phyloP scores from a whole-genome alignment of 106 monocot species.

The Vanilla planifolia region DNA sequence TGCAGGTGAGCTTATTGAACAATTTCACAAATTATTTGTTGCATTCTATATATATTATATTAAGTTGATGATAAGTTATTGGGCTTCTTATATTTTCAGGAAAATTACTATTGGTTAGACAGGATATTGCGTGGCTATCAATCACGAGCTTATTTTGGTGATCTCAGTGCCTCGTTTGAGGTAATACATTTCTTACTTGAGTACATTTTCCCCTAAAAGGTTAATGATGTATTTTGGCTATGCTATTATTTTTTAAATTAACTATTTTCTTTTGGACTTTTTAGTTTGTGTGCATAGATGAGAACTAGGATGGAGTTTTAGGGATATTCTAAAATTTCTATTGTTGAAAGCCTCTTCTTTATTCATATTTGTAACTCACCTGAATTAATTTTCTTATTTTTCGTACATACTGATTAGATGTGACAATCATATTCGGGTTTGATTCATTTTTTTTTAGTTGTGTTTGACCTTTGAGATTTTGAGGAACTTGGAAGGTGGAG shows the following conservation, averaged over 20 bases:
- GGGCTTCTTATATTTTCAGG: slow-evolving; percentile 41
- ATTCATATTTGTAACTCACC: no score
- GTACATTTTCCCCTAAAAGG: neutral
- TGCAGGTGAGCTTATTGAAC: slow-evolving; percentile 48
- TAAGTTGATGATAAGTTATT: neutral
- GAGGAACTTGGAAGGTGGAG: no score
- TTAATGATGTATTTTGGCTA: neutral
- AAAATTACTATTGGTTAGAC: slow-evolving; percentile 98
- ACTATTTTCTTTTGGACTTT: no score
- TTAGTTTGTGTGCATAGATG: no score
- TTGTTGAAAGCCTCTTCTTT: no score
- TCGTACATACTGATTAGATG: no score
- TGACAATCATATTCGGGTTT: no score
- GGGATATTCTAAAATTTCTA: no score
- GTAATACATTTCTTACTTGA: slow-evolving; percentile 18
- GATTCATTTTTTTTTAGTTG: no score
- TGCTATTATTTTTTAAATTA: neutral
- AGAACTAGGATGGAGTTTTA: no score
- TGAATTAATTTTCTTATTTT: no score
- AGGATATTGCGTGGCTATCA: slow-evolving; percentile 89
- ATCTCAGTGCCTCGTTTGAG: slow-evolving; percentile 74
- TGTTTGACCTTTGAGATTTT: no score
- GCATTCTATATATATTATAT: neutral
- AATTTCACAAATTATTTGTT: neutral
- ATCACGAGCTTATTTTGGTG: slow-evolving; percentile 81